Evolutionary conservation across 371 early-diverging fungal species (phyloP).

Genomic region (Phascolomyces articulosus): DNA sequence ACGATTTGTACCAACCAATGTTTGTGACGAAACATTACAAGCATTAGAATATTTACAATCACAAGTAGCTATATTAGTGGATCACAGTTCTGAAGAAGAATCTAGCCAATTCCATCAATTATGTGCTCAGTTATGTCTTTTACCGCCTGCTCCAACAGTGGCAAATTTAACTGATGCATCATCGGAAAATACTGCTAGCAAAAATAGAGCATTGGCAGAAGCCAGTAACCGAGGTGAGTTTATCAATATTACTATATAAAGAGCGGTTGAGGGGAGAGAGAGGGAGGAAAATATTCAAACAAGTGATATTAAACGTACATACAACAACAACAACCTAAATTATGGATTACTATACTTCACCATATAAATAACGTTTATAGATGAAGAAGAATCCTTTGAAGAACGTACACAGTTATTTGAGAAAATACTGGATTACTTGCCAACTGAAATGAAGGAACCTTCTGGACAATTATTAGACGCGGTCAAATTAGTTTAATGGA

Average conservation of each 20-base stretch:
- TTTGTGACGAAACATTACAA: conserved; percentile 32
- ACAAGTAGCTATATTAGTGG: conserved; percentile 65
- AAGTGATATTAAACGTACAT: too few species aligned
- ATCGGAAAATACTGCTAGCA: conserved; percentile 6
- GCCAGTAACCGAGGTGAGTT: neutral
- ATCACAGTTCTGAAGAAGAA: conserved; percentile 68
- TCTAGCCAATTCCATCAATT: conserved; percentile 67
- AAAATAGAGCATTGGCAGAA: neutral
- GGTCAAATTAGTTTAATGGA: conserved; percentile 39
- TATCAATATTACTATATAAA: neutral
- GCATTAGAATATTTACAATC: conserved; percentile 76
- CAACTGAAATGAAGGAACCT: conserved; percentile 83
- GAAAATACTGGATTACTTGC: conserved; percentile 73
- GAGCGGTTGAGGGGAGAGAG: too few species aligned
- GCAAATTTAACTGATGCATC: neutral
- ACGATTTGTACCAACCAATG: conserved; percentile 3
- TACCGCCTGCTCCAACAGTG: conserved; percentile 1
- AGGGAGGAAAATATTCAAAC: too few species aligned
- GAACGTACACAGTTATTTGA: conserved; percentile 74
- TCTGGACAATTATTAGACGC: conserved; percentile 73
- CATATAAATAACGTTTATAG: too few species aligned
- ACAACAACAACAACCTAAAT: too few species aligned
- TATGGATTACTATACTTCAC: too few species aligned
- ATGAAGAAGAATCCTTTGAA: conserved; percentile 25
- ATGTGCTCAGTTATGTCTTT: conserved; percentile 59